Evolutionary conservation across 176 grass and related monocot species (phyloP).

Genomic region (Avena atlantica): DNA sequence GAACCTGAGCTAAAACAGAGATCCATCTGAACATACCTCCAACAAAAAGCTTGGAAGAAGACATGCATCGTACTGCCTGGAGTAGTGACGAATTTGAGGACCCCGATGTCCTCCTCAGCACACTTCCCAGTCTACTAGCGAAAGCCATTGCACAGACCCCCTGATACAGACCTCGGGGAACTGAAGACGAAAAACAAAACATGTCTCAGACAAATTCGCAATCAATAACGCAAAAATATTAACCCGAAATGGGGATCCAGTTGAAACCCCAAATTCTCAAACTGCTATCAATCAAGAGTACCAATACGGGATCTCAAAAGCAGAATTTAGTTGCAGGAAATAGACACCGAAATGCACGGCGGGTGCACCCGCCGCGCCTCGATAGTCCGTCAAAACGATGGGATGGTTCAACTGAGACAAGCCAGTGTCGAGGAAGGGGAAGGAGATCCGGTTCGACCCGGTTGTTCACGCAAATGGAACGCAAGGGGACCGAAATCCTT

Average conservation of each 20-base stretch:
- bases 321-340: not conserved
- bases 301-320: not conserved
- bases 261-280: not conserved
- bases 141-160: constrained; percentile 64
- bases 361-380: no score
- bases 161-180: not conserved
- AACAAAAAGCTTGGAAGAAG: constrained; percentile 89
- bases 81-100: constrained; percentile 59
- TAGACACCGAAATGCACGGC: constrained; percentile 11
- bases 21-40: constrained; percentile 55
- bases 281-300: not conserved
- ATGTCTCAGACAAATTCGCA: not conserved
- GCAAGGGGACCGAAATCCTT: not conserved
- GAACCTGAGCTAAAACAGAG: not conserved
- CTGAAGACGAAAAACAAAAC: not conserved
- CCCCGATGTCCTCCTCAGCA: constrained; percentile 50
- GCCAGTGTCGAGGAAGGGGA: not conserved
- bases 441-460: not conserved
- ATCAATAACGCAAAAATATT: not conserved
- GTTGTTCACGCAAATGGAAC: not conserved
- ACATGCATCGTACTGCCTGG: constrained; percentile 88
- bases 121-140: constrained; percentile 58
- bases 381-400: not conserved
- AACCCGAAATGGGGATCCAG: not conserved
- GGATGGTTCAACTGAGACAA: not conserved